These are phyloP conservation scores for Lepidopterella palustris DNA, from an alignment of 495 filamentous ascomycete genomes.

Conservation along the genomic window DNA sequence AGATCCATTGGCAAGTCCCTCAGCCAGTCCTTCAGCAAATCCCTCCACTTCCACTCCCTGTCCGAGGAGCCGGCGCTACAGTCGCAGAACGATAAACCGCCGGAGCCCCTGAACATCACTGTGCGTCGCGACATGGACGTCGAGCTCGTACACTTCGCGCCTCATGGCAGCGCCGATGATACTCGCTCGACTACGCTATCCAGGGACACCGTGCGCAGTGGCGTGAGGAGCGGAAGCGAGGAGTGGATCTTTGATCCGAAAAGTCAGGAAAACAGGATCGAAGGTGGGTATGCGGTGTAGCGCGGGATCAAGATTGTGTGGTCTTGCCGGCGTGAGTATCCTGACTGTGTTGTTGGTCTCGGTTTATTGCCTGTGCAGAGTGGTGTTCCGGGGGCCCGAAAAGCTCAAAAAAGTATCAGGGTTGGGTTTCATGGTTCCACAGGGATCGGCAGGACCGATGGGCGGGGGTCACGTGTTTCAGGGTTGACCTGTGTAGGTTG, in stretches of 20 bases:
- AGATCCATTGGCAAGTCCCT: background rate
- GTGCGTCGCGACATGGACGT: background rate
- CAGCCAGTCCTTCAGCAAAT: background rate
- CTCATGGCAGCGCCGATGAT: background rate
- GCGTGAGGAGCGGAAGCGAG: background rate
- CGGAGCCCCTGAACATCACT: background rate
- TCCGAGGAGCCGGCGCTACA: background rate
- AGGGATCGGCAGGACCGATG: too few species aligned
- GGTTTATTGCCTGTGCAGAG: too few species aligned
- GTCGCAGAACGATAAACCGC: background rate
- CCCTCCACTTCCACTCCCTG: background rate
- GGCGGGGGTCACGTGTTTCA: too few species aligned
- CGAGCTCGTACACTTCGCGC: background rate
- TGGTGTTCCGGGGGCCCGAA: too few species aligned
- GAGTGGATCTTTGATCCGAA: constrained; percentile 5
- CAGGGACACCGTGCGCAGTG: background rate
- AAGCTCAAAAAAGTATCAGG: too few species aligned
- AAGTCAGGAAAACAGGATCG: too few species aligned
- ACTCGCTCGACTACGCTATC: background rate
- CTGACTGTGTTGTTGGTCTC: too few species aligned
- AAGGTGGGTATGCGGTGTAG: too few species aligned
- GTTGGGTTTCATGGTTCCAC: too few species aligned
- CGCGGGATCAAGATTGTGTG: too few species aligned
- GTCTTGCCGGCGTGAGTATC: too few species aligned
- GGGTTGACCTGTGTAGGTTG: too few species aligned